A percentile compares a stretch with the other conserved stretches of the same genome.
phyloP scores from a whole-genome alignment of 106 monocot genomes.

The Gastrodia elata region DNA sequence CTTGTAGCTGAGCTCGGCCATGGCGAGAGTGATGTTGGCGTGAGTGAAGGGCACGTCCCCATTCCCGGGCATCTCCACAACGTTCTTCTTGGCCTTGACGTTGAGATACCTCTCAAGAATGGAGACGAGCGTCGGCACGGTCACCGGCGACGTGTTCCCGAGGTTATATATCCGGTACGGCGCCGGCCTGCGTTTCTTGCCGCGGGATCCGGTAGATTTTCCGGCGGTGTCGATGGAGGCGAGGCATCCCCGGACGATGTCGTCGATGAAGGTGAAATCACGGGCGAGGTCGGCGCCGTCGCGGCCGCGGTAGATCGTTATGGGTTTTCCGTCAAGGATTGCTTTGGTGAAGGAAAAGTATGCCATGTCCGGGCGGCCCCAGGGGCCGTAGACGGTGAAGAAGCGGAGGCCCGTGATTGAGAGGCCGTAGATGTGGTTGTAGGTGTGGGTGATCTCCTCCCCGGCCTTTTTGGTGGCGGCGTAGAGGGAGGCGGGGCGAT shows the following conservation, averaged over 20 bases:
- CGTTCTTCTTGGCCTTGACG: constrained; percentile 25
- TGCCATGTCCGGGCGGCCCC: constrained; percentile 84
- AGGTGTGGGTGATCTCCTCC: constrained; percentile 53
- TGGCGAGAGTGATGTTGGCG: constrained; percentile 17
- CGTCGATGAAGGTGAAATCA: constrained; percentile 57
- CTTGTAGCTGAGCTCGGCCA: constrained; percentile 19
- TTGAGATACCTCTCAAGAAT: constrained; percentile 18
- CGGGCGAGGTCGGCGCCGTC: constrained; percentile 31
- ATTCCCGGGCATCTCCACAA: constrained; percentile 19
- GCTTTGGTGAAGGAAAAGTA: constrained; percentile 54
- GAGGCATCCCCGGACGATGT: constrained; percentile 41
- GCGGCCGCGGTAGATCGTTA: constrained; percentile 26
- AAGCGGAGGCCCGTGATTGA: constrained; percentile 74
- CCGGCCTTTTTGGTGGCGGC: constrained; percentile 75
- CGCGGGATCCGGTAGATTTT: constrained; percentile 11
- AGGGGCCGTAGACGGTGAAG: constrained; percentile 81
- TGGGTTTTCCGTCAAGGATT: constrained; percentile 28
- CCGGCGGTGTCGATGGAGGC: constrained; percentile 32
- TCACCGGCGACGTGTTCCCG: constrained; percentile 24
- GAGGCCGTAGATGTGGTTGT: constrained; percentile 91
- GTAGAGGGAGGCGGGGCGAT: constrained; percentile 58
- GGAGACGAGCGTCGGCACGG: constrained; percentile 14
- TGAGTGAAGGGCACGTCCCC: constrained; percentile 26
- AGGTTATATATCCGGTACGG: constrained; percentile 18
- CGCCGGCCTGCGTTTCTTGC: constrained; percentile 18